Evolutionary conservation across 495 filamentous ascomycete genomes (phyloP), one percentile per base, ranked within the genome.

Genomic region (Chaetomidium leptoderma): DNA sequence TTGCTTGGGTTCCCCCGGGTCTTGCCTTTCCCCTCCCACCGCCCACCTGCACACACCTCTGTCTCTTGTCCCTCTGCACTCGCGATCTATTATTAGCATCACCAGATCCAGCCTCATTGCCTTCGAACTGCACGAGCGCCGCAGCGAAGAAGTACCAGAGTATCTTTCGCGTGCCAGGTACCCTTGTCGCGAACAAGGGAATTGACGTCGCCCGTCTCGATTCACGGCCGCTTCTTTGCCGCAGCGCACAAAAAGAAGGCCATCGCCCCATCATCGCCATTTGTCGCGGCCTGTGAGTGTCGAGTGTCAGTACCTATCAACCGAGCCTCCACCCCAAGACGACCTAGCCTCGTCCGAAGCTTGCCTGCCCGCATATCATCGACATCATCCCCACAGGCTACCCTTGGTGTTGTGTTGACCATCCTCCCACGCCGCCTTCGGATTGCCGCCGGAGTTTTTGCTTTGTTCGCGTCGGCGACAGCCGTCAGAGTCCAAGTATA

Each of bases 61-160:
- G 29, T 50, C 46, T 59, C 57, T 64, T 57, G 59, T 66, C 63
- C n/a, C 53, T 57, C 60, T 68, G 55, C 50, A 46, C 63, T 49
- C 45, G 49, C 61, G 50, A 59, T 63, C 66, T 70, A 70, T 70
- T 61, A 62, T 70, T 70, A 66, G 67, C 53, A 68, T 61, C 63
- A 59, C 62, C 63, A 70, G 61, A 59, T 64, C 67, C 63, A 69
- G 65, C 65, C 65, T 68, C 61, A 58, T 63, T 53, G 64, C 52
- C 56, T 39, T 62, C 57, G 51, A 45, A 65, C 67, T 69, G 67
- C 70, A 71, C 69, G 43, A 63, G 48, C 64, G 59, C 55, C 61
- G 67, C 63, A 55, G 60, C 61, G n/a, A n/a, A n/a, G n/a, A 70
- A 51, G 64, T 66, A 68, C 66, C 62, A 27, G 59, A 52, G 66